Conservation (phyloP, 1,284 basidiomycete species). For the Apiotrichum brassicae region DNA sequence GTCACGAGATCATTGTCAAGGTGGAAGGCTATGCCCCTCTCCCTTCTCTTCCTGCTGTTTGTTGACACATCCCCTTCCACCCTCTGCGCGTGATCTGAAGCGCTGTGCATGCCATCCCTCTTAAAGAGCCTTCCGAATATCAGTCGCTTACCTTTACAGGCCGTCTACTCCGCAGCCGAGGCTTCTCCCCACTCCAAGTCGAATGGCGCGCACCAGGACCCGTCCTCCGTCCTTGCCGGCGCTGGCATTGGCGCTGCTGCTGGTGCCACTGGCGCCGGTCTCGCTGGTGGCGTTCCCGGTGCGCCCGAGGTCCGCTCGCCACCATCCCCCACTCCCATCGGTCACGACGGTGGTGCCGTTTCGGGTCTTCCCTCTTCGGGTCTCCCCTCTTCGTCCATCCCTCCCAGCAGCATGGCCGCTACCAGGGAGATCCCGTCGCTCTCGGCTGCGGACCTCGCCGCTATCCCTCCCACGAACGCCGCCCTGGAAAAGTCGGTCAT, state of each 20-base stretch:
- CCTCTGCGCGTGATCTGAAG: slow-evolving; percentile 21
- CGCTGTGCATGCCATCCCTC: background rate
- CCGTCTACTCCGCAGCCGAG: slow-evolving; percentile 33
- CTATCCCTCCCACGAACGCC: slow-evolving; percentile 25
- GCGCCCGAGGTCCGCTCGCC: background rate
- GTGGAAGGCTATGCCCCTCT: no score
- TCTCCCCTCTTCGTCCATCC: slow-evolving; percentile 5
- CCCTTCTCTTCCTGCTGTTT: slow-evolving; percentile 2
- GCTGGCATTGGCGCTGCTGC: slow-evolving; percentile 6
- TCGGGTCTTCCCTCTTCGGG: background rate
- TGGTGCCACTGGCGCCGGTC: slow-evolving; percentile 1
- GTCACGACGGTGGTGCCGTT: background rate
- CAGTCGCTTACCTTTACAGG: slow-evolving; percentile 23
- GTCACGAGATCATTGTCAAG: slow-evolving; percentile 2
- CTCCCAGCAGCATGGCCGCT: slow-evolving; percentile 4
- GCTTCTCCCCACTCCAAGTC: slow-evolving; percentile 24
- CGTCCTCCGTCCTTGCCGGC: slow-evolving; percentile 6
- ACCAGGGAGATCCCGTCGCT: slow-evolving; percentile 24
- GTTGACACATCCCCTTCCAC: slow-evolving; percentile 6
- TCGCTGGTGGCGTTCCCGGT: background rate
- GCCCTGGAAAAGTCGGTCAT: slow-evolving; percentile 37
- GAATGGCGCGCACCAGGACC: slow-evolving; percentile 7
- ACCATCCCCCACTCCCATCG: background rate
- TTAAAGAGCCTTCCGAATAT: background rate
- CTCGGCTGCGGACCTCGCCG: slow-evolving; percentile 26